Percentiles rank a stretch among this genome's conserved stretches.
phyloP scores from a whole-genome alignment of 202 grass and related monocot species.

The Setaria italica region DNA sequence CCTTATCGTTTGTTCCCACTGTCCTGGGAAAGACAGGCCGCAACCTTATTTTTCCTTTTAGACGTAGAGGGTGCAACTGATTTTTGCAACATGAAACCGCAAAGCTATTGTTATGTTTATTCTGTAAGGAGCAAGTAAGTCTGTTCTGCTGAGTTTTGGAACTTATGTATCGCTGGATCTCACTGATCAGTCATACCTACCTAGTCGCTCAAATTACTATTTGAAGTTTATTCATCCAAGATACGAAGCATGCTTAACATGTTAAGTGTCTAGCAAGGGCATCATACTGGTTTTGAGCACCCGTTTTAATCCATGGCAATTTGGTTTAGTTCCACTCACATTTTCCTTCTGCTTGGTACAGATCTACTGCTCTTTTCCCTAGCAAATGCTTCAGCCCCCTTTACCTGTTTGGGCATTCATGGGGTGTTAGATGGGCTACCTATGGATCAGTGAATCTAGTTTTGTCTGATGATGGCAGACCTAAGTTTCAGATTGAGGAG shows the following conservation, averaged over 20 bases:
- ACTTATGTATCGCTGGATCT: neutral
- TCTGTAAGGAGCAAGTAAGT: neutral
- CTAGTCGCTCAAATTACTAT: neutral
- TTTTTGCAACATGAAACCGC: no score
- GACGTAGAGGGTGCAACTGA: no score
- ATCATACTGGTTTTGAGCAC: neutral
- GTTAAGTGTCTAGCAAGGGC: neutral
- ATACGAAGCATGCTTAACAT: constrained; percentile 1
- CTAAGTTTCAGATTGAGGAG: constrained; percentile 81
- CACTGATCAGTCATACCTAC: neutral
- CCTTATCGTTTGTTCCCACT: no score
- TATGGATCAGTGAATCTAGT: constrained; percentile 78
- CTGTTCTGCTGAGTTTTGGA: neutral
- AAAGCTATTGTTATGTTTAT: neutral
- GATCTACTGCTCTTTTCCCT: constrained; percentile 37
- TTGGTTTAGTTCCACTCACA: neutral
- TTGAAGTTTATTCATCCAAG: neutral
- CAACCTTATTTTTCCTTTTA: no score
- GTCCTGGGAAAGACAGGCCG: no score
- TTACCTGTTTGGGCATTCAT: constrained; percentile 42
- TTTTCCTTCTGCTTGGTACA: constrained; percentile 41
- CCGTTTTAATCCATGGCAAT: neutral
- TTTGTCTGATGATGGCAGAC: constrained; percentile 74
- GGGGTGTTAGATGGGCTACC: constrained; percentile 53
- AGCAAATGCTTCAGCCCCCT: constrained; percentile 39